Conservation (phyloP, 1,284 basidiomycete genomes). For the Neolentinus lepideus region DNA sequence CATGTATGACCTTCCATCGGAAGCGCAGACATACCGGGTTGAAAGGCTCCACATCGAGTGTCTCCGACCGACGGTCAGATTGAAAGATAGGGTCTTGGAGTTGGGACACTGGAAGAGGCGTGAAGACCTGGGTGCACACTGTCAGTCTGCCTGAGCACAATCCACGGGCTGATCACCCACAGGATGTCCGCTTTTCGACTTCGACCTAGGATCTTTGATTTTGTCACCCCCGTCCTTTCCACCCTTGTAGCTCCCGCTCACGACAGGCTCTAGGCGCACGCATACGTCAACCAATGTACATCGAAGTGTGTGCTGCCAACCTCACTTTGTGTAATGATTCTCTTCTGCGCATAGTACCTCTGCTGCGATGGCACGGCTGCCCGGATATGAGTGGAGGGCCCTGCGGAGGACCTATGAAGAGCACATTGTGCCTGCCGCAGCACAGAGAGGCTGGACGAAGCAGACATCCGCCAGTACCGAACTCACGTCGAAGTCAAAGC, state of each 20-base stretch:
- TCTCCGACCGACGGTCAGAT: slow-evolving; percentile 15
- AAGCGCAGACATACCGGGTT: slow-evolving; percentile 27
- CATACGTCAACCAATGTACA: too few relatives aligned
- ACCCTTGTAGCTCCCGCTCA: too few relatives aligned
- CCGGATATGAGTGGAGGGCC: background rate
- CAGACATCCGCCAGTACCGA: background rate
- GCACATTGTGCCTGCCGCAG: background rate
- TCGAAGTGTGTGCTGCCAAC: background rate
- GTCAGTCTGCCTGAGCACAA: too few relatives aligned
- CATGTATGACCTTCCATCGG: background rate
- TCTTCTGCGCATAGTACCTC: background rate
- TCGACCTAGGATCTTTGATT: too few relatives aligned
- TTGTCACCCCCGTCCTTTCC: too few relatives aligned
- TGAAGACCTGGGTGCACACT: slow-evolving; percentile 24
- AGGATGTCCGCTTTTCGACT: too few relatives aligned
- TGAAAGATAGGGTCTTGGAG: slow-evolving; percentile 29
- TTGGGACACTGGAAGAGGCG: slow-evolving; percentile 26
- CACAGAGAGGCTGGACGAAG: background rate
- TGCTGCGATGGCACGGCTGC: background rate
- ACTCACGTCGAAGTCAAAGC: background rate
- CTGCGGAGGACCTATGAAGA: background rate
- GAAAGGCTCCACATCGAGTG: slow-evolving; percentile 30
- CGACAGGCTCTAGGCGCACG: too few relatives aligned
- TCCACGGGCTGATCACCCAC: too few relatives aligned
- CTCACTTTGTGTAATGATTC: background rate